Evolutionary conservation across 352 stramenopile species (phyloP), one percentile per base, ranked within the genome.

Genomic region (Globisporangium iwayamae): DNA sequence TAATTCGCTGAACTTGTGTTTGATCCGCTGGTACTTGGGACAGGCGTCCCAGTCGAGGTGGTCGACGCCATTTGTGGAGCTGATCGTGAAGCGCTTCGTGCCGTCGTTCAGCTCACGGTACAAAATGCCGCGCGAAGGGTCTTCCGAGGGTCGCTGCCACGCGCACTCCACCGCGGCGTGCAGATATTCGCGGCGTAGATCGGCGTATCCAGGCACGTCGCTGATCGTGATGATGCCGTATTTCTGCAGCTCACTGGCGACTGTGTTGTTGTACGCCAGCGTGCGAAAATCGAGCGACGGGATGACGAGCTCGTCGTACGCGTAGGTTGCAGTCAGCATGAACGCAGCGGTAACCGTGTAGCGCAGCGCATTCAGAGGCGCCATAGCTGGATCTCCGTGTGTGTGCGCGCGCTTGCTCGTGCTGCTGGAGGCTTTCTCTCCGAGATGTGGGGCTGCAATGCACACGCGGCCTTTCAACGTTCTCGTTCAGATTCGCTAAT

Each of bases 21-120:
- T 71, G 38, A n/a, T 4, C 28, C 32, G 47, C 22, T 68, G 66
- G 47, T 68, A 71, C 47, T 51, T 61, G 20, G 41, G 39, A n/a
- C 66, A 71, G 22, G 28, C 48, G 2, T 13, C 16, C 9, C 16
- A 18, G 3, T 45, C 60, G 2, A 71, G 48, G 13, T 41, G 32
- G 41, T 71, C 66, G 16, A 50, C 28, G 20, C 62, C 66, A 43
- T 58, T 51, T 11, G 46, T 39, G 28, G 66, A 62, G 25, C 63
- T 55, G 46, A 68, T 51, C 14, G 66, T 71, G 32, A 65, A 59
- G 7, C 66, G 66, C 61, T 68, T 41, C 28, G 66, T 71, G 54
- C 66, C 66, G 46, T 71, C 66, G 20, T 60, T 53, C 28, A 71
- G 63, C 46, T 50, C 41, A 2, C 55, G 54, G 30, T 47, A 56